These are phyloP conservation scores for Penicillium lagena DNA, from an alignment of 495 filamentous ascomycete species.

Conservation along the genomic window DNA sequence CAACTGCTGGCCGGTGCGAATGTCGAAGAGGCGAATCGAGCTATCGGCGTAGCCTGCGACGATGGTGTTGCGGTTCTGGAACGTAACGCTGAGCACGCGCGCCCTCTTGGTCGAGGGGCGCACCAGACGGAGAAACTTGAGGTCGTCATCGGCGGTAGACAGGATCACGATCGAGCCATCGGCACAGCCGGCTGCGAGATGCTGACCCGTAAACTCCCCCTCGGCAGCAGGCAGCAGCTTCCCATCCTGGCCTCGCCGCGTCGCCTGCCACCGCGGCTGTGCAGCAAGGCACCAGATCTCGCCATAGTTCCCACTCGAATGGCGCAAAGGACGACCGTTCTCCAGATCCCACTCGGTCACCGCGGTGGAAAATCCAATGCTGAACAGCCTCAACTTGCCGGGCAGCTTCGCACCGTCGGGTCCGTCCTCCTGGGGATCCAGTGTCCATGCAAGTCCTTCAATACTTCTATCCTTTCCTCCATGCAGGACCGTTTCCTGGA, in stretches of 20 bases:
- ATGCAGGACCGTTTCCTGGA: slow-evolving; percentile 77
- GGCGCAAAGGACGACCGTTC: slow-evolving; percentile 64
- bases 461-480: slow-evolving; percentile 84
- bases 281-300: slow-evolving; percentile 94
- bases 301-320: slow-evolving; percentile 87
- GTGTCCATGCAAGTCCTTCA: slow-evolving; percentile 89
- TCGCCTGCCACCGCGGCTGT: slow-evolving; percentile 59
- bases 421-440: slow-evolving; percentile 67
- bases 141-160: slow-evolving; percentile 73
- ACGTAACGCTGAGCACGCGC: slow-evolving; percentile 82
- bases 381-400: slow-evolving; percentile 83
- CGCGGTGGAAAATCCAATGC: slow-evolving; percentile 86
- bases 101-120: slow-evolving; percentile 72
- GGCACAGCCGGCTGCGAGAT: slow-evolving; percentile 82
- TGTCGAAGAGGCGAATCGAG: slow-evolving; percentile 84
- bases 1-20: slow-evolving; percentile 64
- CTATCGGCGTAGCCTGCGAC: slow-evolving; percentile 90
- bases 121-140: slow-evolving; percentile 65
- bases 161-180: slow-evolving; percentile 85
- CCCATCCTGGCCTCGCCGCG: slow-evolving; percentile 29
- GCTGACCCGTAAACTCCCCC: slow-evolving; percentile 51
- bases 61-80: slow-evolving; percentile 74
- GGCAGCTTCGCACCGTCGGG: slow-evolving; percentile 52
- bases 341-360: slow-evolving; percentile 94
- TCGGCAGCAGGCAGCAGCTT: slow-evolving; percentile 29